Conservation (phyloP, 305 asterid species). For the Ilex paraguariensis region DNA sequence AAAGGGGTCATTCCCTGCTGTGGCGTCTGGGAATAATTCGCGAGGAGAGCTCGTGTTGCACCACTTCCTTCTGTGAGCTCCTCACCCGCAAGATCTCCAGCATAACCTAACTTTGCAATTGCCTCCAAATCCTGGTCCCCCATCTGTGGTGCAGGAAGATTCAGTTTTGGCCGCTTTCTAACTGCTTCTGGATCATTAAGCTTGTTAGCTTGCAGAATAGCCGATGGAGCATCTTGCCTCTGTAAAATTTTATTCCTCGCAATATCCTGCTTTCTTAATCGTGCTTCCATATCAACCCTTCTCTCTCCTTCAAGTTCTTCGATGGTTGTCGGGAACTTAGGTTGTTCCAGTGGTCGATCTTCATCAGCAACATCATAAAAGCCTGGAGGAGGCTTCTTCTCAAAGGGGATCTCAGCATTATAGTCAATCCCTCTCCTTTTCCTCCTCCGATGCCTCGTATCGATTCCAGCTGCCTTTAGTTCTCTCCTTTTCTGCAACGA, state of each 20-base stretch:
- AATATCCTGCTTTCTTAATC: conserved; percentile 86
- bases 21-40: conserved; percentile 88
- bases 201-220: conserved; percentile 89
- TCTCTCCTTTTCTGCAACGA: conserved; percentile 98
- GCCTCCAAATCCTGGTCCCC: conserved; percentile 97
- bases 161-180: conserved; percentile 72
- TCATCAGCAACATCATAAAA: conserved; percentile 86
- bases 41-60: conserved; percentile 93
- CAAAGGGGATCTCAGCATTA: conserved; percentile 93
- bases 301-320: conserved; percentile 99
- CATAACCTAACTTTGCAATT: conserved; percentile 90
- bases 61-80: conserved; percentile 88
- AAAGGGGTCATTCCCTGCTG: conserved; percentile 82
- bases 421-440: conserved; percentile 93
- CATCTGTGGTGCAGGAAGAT: conserved; percentile 95
- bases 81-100: conserved; percentile 82
- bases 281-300: conserved; percentile 84
- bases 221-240: conserved; percentile 96
- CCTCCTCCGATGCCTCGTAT: conserved; percentile 66
- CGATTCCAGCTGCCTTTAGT: conserved; percentile 92
- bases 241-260: conserved; percentile 87
- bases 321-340: conserved; percentile 88
- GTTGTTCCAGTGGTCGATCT: conserved; percentile 67
- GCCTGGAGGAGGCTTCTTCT: conserved; percentile 96
- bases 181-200: conserved; percentile 95